A percentile compares a stretch with the other conserved stretches of the same genome.
Conservation (phyloP, 805 yeast genomes). For the Suhomyces vadensis region DNA sequence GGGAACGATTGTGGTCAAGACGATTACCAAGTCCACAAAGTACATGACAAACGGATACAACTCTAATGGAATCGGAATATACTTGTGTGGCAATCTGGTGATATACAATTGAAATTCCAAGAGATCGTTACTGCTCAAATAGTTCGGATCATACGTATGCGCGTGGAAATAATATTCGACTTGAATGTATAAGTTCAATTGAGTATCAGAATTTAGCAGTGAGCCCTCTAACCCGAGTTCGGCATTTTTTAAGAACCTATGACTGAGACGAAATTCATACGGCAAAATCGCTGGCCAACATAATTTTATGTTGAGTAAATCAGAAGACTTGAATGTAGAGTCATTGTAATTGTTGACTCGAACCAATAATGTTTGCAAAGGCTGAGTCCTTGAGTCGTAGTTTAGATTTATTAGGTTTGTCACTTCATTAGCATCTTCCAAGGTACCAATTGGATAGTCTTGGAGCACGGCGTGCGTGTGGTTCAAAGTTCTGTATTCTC, state of each 20-base stretch:
- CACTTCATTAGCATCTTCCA: constrained; percentile 7
- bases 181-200: constrained; percentile 20
- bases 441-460: constrained; percentile 28
- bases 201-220: not conserved
- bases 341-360: constrained; percentile 36
- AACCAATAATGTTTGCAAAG: constrained; percentile 23
- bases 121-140: constrained; percentile 11
- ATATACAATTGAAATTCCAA: constrained; percentile 27
- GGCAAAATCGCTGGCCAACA: constrained; percentile 42
- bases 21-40: constrained; percentile 22
- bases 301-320: constrained; percentile 28
- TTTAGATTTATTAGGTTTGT: constrained; percentile 6
- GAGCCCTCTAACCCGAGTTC: constrained; percentile 7
- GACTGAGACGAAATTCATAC: constrained; percentile 23
- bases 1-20: constrained; percentile 9
- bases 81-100: constrained; percentile 25
- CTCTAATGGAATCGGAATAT: constrained; percentile 37
- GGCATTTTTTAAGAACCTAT: constrained; percentile 21
- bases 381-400: constrained; percentile 10
- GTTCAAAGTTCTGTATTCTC: constrained; percentile 17
- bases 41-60: constrained; percentile 28
- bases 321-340: constrained; percentile 24
- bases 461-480: constrained; percentile 21
- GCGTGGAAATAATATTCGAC: constrained; percentile 24
- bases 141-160: constrained; percentile 17